Evolutionary conservation across 23 red algal species (phyloP).

Genomic region (Gracilaria vermiculophylla): DNA sequence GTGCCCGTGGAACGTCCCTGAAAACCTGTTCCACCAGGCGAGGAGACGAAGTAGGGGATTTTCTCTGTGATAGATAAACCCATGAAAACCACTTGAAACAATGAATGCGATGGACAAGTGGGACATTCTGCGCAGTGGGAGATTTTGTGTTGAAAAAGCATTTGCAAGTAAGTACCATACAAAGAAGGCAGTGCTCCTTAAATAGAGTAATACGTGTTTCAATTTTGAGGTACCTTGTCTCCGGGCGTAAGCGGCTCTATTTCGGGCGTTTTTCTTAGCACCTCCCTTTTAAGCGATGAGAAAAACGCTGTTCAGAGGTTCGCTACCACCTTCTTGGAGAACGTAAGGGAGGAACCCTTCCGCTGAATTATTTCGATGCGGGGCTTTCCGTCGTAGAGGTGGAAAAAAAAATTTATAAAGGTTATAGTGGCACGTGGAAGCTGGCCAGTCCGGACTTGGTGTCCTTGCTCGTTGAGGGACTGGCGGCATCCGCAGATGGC

Average conservation of each 20-base stretch:
- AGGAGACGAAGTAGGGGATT: neutral
- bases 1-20: neutral
- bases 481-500: neutral
- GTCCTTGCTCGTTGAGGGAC: neutral
- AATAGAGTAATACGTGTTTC: neutral
- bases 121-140: neutral
- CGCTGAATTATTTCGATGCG: slow-evolving; percentile 26
- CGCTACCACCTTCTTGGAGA: neutral
- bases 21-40: neutral
- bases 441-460: neutral
- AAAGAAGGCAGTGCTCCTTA: neutral
- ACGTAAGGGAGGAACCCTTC: neutral
- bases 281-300: neutral
- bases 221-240: neutral
- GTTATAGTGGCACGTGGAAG: neutral
- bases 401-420: neutral
- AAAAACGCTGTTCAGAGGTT: neutral
- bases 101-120: neutral
- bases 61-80: neutral
- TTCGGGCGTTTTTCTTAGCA: neutral
- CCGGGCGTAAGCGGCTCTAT: neutral
- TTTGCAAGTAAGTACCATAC: neutral
- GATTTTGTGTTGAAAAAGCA: neutral
- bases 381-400: neutral
- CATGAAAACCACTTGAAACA: neutral